Conservation (phyloP, 2,329 filamentous ascomycete species). For the Daldinia sp. region DNA sequence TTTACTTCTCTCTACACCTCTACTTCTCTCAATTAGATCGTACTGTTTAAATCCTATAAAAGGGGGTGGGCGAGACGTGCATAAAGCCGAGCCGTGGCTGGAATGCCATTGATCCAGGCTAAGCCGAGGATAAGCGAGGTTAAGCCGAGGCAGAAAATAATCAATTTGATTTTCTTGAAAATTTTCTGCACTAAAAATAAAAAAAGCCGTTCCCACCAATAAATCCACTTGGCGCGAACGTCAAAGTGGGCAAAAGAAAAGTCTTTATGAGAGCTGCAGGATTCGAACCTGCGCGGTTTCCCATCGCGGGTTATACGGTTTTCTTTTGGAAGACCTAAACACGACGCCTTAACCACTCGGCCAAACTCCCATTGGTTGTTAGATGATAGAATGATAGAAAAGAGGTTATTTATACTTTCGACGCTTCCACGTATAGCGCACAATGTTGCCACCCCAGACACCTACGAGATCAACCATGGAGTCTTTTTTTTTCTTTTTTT, state of each 20-base stretch:
- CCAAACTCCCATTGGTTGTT: conserved; percentile 51
- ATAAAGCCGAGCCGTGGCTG: too few species aligned
- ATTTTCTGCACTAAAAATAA: not conserved
- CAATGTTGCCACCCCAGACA: too few species aligned
- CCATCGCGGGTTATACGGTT: conserved; percentile 46
- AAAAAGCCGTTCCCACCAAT: too few species aligned
- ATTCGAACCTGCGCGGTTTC: conserved; percentile 62
- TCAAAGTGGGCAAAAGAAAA: conserved; percentile 7
- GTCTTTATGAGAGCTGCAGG: conserved; percentile 54
- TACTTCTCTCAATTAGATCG: too few species aligned
- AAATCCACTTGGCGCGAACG: not conserved
- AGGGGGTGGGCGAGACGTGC: too few species aligned
- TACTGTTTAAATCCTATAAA: too few species aligned
- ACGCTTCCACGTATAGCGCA: not conserved
- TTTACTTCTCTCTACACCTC: too few species aligned
- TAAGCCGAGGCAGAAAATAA: too few species aligned
- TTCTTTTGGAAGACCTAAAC: conserved; percentile 53
- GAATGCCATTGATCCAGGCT: too few species aligned
- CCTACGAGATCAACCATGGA: not conserved
- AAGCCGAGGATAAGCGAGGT: too few species aligned
- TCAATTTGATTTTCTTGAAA: too few species aligned
- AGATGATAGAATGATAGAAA: not conserved
- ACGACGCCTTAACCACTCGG: conserved; percentile 66
- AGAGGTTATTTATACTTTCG: not conserved
- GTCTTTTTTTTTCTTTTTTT: not conserved